Evolutionary conservation across 495 filamentous ascomycete genomes (phyloP), one percentile per base, ranked within the genome.

Genomic region (Thozetella sp.): DNA sequence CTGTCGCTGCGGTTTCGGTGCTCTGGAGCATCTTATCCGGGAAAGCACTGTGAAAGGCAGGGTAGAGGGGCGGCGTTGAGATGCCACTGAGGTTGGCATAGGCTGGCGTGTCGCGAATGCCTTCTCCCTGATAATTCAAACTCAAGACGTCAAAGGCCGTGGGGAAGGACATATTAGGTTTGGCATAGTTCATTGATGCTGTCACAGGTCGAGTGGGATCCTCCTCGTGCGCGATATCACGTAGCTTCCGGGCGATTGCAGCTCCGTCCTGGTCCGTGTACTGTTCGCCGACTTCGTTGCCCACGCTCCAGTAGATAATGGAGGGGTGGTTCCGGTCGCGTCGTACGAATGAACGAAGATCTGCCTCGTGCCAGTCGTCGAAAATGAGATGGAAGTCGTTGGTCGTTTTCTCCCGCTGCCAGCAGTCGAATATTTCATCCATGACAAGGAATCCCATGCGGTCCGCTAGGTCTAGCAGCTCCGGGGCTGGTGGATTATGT

Each of bases 391-490:
- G 76, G 58, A 74, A 83, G 60, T 82, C 79, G 57, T 80, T 77
- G 2, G 26, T 51, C 0, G 64, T 74, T 62, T 83, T 83, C 19
- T 53, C 23, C 15, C 23, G 53, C 25, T 60, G 61, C 81, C 80
- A 82, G 40, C 54, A 62, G 60, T 83, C 81, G 63, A 83, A 81
- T 30, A 78, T 75, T 56, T 81, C 79, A 60, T 80, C 76, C 13
- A 88, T 62, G 1, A 90, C 75, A 68, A 90, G 70, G 37, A 90
- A 67, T 0, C 86, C 87, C 66, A 84, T 73, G 9, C 68, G 69
- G 65, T 88, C 85, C 3, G 86, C 81, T 0, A 90, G 64, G 3
- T 83, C 75, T 25, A 87, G 82, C 1, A 88, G 59, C 55, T 85
- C 82, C 0, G 84, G 80, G 6, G 77, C 74, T 0, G 79, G 77